A percentile compares a stretch with the other conserved stretches of the same genome.
phyloP scores from a whole-genome alignment of 2,329 filamentous ascomycete species.

The Cercospora zeina region DNA sequence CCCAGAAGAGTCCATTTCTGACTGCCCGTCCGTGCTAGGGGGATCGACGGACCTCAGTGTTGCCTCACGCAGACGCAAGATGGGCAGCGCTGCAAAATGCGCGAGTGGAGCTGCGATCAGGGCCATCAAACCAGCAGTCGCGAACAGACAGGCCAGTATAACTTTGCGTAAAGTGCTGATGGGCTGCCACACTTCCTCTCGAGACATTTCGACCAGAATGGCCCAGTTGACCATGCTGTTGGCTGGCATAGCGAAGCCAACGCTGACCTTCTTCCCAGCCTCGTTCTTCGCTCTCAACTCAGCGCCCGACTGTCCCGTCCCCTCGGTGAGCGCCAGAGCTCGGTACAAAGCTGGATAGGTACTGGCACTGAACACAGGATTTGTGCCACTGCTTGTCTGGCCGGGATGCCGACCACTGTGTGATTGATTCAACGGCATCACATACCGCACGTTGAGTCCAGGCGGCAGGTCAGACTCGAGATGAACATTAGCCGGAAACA shows the following conservation, averaged over 20 bases:
- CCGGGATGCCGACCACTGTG: conserved; percentile 35
- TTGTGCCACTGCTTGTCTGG: conserved; percentile 43
- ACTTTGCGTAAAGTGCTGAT: conserved; percentile 76
- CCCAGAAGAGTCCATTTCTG: conserved; percentile 36
- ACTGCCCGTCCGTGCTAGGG: conserved; percentile 45
- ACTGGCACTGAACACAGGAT: conserved; percentile 58
- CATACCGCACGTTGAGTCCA: conserved; percentile 35
- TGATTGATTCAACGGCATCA: conserved; percentile 34
- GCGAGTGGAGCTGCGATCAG: conserved; percentile 75
- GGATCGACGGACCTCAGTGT: conserved; percentile 72
- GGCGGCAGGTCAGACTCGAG: conserved; percentile 33
- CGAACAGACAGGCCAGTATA: conserved; percentile 80
- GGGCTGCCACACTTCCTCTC: conserved; percentile 71
- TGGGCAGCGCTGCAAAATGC: conserved; percentile 78
- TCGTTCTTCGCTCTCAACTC: conserved; percentile 67
- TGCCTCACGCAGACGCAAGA: conserved; percentile 71
- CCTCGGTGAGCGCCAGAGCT: conserved; percentile 51
- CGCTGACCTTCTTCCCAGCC: conserved; percentile 65
- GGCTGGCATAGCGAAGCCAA: conserved; percentile 74
- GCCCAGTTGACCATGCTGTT: conserved; percentile 76
- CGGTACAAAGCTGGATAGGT: conserved; percentile 64
- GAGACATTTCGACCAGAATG: conserved; percentile 74
- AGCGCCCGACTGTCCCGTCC: conserved; percentile 65
- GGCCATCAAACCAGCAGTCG: conserved; percentile 69
- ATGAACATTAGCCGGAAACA: conserved; percentile 42